These are phyloP conservation scores for Candida dajiaensis DNA, from an alignment of 805 yeast species.

Conservation along the genomic window DNA sequence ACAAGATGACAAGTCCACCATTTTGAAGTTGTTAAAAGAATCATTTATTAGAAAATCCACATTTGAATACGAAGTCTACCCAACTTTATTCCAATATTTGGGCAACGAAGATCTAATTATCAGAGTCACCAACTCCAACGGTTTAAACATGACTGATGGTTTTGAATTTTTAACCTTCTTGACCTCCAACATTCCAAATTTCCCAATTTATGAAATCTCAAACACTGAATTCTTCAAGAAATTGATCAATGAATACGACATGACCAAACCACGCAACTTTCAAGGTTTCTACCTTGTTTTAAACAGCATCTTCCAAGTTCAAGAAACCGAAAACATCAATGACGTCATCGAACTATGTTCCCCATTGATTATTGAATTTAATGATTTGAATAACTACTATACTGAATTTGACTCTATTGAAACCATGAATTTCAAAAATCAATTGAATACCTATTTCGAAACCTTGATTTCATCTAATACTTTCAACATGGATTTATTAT, in stretches of 20 bases:
- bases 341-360: conserved; percentile 27
- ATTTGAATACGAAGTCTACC: conserved; percentile 28
- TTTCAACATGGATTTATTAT: conserved; percentile 2
- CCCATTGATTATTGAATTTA: conserved; percentile 29
- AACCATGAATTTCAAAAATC: conserved; percentile 26
- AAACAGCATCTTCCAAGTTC: conserved; percentile 25
- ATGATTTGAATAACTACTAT: conserved; percentile 29
- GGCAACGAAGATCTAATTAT: conserved; percentile 26
- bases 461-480: background rate
- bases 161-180: conserved; percentile 25
- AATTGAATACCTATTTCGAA: conserved; percentile 24
- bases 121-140: conserved; percentile 30
- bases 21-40: conserved; percentile 33
- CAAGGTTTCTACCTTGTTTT: conserved; percentile 29
- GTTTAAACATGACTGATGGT: conserved; percentile 19
- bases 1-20: conserved; percentile 22
- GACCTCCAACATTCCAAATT: conserved; percentile 13
- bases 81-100: conserved; percentile 28
- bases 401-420: conserved; percentile 21
- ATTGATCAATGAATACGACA: conserved; percentile 13
- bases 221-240: conserved; percentile 28
- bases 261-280: conserved; percentile 18
- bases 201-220: conserved; percentile 19
- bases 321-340: conserved; percentile 12
- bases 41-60: conserved; percentile 30